Percentiles rank a stretch among this genome's conserved stretches.
These are phyloP conservation scores for Pseudocercospora crystallina DNA, from an alignment of 2,329 filamentous ascomycete species.

Conservation along the genomic window DNA sequence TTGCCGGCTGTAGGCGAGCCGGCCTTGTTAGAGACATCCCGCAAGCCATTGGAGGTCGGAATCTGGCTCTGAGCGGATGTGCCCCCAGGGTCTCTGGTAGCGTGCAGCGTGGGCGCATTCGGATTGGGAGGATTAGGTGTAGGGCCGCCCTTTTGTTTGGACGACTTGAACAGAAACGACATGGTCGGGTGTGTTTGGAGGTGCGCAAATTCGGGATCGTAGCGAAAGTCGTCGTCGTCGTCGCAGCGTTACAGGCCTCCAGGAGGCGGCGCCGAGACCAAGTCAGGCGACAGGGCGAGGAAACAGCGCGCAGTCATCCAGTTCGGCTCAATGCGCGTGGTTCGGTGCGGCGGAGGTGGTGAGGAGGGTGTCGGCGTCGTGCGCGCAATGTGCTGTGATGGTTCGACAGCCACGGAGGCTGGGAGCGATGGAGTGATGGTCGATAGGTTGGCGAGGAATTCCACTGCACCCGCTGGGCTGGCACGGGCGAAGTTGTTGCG, in stretches of 20 bases:
- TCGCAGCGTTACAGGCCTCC: neutral
- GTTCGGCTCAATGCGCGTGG: neutral
- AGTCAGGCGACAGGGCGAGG: conserved; percentile 7
- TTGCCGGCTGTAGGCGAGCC: conserved; percentile 63
- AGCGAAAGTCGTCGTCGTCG: no score
- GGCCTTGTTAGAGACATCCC: conserved; percentile 27
- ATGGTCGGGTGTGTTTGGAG: conserved; percentile 27
- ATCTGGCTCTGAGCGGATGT: conserved; percentile 37
- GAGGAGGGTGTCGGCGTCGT: no score
- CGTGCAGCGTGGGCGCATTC: conserved; percentile 44
- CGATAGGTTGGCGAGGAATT: no score
- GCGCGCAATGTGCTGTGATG: no score
- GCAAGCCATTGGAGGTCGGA: conserved; percentile 48
- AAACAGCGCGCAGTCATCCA: conserved; percentile 9
- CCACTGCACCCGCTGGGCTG: no score
- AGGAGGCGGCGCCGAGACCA: conserved; percentile 7
- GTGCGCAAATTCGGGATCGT: neutral
- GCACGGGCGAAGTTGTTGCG: no score
- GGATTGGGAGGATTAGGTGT: conserved; percentile 18
- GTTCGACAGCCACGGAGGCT: no score
- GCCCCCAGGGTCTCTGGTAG: conserved; percentile 50
- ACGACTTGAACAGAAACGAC: conserved; percentile 56
- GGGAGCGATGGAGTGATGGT: no score
- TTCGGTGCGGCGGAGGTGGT: neutral
- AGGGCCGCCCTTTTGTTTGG: conserved; percentile 34